phyloP scores from a whole-genome alignment of 192 early-diverging fungal genomes.

The Gaertneriomyces sp. region DNA sequence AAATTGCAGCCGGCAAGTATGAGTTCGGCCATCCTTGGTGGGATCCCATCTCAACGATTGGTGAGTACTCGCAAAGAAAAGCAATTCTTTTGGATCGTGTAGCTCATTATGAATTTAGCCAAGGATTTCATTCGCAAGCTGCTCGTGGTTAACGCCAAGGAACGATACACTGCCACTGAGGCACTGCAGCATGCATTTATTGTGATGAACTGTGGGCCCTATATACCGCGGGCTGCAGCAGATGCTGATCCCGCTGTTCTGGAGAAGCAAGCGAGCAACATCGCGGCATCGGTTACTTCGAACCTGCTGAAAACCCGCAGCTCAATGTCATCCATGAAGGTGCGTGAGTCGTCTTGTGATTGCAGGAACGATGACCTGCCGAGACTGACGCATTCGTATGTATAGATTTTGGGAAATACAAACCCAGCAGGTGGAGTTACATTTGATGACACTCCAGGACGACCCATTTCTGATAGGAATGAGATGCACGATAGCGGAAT shows the following conservation, averaged over 20 bases:
- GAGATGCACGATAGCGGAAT: conserved; percentile 37
- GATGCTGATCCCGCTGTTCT: conserved; percentile 3
- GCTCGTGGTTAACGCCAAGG: conserved; percentile 55
- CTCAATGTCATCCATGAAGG: conserved; percentile 24
- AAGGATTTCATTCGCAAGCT: conserved; percentile 56
- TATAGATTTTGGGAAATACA: background rate
- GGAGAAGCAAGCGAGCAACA: conserved; percentile 10
- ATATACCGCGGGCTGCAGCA: background rate
- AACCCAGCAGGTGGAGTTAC: background rate
- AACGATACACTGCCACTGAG: conserved; percentile 43
- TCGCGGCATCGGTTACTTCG: conserved; percentile 19
- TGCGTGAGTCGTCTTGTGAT: background rate
- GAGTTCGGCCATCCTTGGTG: conserved; percentile 77
- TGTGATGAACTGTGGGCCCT: conserved; percentile 30
- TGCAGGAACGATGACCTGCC: background rate
- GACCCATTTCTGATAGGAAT: conserved; percentile 33
- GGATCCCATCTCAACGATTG: conserved; percentile 65
- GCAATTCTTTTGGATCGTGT: background rate
- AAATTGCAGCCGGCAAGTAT: conserved; percentile 69
- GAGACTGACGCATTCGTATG: conserved; percentile 4
- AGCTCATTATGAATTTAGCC: conserved; percentile 32
- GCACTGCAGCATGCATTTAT: conserved; percentile 54
- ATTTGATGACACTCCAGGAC: conserved; percentile 18
- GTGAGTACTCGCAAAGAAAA: conserved; percentile 22
- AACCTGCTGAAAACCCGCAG: conserved; percentile 27